phyloP scores from a whole-genome alignment of 768 basidiomycete genomes.

The Hericium alpestre region DNA sequence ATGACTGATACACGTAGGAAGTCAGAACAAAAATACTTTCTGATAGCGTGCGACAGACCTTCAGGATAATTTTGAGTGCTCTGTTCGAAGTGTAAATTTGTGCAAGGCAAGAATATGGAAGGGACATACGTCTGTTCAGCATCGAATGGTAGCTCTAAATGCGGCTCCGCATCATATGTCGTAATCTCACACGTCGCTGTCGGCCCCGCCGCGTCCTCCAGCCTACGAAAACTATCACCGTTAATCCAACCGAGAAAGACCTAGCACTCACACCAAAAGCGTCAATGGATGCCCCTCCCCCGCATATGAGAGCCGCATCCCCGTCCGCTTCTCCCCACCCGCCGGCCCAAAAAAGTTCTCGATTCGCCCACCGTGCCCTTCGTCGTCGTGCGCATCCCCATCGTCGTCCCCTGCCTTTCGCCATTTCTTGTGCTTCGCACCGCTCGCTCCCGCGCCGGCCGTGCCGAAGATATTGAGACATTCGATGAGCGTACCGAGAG shows the following conservation, averaged over 20 bases:
- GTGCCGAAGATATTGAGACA: slow-evolving; percentile 92
- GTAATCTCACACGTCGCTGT: slow-evolving; percentile 81
- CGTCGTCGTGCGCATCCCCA: slow-evolving; percentile 31
- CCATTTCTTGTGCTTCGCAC: slow-evolving; percentile 28
- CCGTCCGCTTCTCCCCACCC: slow-evolving; percentile 53
- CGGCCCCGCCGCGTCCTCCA: slow-evolving; percentile 71
- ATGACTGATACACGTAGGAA: slow-evolving; percentile 38
- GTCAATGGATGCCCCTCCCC: slow-evolving; percentile 72
- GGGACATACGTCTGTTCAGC: slow-evolving; percentile 44
- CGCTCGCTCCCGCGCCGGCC: slow-evolving; percentile 30
- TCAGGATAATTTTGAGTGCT: slow-evolving; percentile 75
- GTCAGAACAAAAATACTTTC: background rate
- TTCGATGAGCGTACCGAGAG: slow-evolving; percentile 74
- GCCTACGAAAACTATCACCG: slow-evolving; percentile 28
- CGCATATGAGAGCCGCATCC: slow-evolving; percentile 76
- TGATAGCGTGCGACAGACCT: slow-evolving; percentile 30
- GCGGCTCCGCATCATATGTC: slow-evolving; percentile 76
- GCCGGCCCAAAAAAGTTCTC: slow-evolving; percentile 43
- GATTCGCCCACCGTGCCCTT: slow-evolving; percentile 33
- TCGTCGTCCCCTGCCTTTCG: slow-evolving; percentile 40
- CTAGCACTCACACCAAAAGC: slow-evolving; percentile 56
- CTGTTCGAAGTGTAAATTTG: slow-evolving; percentile 24
- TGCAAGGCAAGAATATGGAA: slow-evolving; percentile 2
- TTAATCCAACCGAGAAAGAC: background rate
- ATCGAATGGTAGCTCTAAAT: slow-evolving; percentile 73